Conservation (phyloP, 192 early-diverging fungal genomes). For the Phycomyces nitens region DNA sequence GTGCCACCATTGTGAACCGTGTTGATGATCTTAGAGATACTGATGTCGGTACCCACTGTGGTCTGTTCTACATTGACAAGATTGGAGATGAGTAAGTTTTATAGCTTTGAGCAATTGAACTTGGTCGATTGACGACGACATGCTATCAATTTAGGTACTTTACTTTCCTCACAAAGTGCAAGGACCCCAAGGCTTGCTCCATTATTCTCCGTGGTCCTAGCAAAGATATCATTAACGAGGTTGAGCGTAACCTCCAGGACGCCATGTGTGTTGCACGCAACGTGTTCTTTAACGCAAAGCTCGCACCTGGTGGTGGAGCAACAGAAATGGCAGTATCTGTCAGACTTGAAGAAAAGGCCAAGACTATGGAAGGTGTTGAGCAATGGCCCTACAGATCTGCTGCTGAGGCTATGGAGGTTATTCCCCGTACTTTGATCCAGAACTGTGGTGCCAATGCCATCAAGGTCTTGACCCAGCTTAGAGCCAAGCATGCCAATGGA, state of each 20-base stretch:
- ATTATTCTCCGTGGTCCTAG: conserved; percentile 94
- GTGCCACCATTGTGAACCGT: conserved; percentile 94
- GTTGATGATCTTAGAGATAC: conserved; percentile 95
- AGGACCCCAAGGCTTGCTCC: conserved; percentile 97
- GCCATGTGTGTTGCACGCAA: conserved; percentile 99
- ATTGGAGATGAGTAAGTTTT: conserved; percentile 88
- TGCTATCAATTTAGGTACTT: conserved; percentile 92
- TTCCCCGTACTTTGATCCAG: conserved; percentile 96
- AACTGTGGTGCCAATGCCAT: conserved; percentile 99
- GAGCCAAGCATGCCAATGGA: conserved; percentile 91
- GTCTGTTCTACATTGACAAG: conserved; percentile 91
- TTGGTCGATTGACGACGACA: no score
- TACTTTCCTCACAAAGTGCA: conserved; percentile 89
- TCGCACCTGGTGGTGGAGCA: conserved; percentile 96
- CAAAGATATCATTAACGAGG: conserved; percentile 96
- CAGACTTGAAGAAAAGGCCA: conserved; percentile 84
- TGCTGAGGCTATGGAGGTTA: conserved; percentile 94
- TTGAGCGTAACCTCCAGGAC: conserved; percentile 98
- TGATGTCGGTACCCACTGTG: conserved; percentile 94
- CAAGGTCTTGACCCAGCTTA: conserved; percentile 87
- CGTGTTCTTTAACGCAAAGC: conserved; percentile 91
- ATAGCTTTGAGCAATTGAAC: no score
- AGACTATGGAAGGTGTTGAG: conserved; percentile 83
- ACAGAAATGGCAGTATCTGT: conserved; percentile 97
- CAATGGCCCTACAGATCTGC: conserved; percentile 97